These are phyloP conservation scores for Cladobotryum mycophilum DNA, from an alignment of 2,329 filamentous ascomycete genomes.

Conservation along the genomic window DNA sequence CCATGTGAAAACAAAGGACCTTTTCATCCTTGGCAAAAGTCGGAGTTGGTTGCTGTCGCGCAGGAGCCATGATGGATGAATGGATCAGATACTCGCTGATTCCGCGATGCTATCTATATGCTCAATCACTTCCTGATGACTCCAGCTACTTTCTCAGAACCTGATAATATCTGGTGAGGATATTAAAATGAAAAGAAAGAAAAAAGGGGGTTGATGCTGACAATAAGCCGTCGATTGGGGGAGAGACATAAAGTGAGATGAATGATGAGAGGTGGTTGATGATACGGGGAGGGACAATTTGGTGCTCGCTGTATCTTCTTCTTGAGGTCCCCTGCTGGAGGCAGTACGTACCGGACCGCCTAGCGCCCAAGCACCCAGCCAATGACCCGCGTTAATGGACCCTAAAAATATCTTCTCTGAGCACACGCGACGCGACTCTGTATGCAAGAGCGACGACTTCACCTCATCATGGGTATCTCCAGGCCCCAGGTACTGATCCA, in stretches of 20 bases:
- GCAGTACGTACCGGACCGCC: too few species aligned
- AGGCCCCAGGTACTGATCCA: too few species aligned
- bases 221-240: neutral
- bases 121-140: neutral
- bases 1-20: conserved; percentile 93
- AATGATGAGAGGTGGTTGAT: neutral
- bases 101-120: neutral
- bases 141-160: neutral
- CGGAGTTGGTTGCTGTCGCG: conserved; percentile 37
- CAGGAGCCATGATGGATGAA: conserved; percentile 32
- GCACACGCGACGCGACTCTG: too few species aligned
- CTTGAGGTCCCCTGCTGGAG: too few species aligned
- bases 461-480: too few species aligned
- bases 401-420: too few species aligned
- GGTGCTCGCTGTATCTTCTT: too few species aligned
- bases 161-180: neutral
- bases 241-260: neutral
- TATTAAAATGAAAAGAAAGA: too few species aligned
- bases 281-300: too few species aligned
- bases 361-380: too few species aligned
- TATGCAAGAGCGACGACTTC: too few species aligned
- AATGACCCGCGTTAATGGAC: too few species aligned
- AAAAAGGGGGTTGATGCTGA: neutral
- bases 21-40: conserved; percentile 75
- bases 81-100: conserved; percentile 5